Evolutionary conservation across 768 basidiomycete genomes (phyloP).

Genomic region (Leccinum variicolor): DNA sequence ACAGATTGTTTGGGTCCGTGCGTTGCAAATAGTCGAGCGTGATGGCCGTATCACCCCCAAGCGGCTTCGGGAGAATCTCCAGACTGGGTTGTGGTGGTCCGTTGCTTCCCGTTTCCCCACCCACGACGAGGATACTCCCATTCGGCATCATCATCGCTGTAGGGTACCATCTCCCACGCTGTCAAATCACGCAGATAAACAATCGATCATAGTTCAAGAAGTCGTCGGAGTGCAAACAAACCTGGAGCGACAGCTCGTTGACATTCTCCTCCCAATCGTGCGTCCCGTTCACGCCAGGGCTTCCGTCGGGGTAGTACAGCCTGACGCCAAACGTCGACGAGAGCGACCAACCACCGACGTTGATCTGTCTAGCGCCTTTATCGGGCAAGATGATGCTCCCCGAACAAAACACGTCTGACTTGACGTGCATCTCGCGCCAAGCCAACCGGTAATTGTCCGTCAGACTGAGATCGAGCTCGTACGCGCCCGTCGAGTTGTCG

Average conservation of each 20-base stretch:
- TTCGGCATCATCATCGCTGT: conserved; percentile 67
- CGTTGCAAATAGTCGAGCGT: conserved; percentile 64
- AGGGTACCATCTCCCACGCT: conserved; percentile 74
- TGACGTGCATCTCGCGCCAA: conserved; percentile 75
- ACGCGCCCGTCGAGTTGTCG: conserved; percentile 69
- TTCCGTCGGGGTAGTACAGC: conserved; percentile 69
- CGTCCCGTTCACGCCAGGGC: conserved; percentile 64
- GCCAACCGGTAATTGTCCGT: conserved; percentile 40
- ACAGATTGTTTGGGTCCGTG: conserved; percentile 79
- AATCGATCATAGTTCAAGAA: not conserved
- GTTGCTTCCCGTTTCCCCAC: conserved; percentile 75
- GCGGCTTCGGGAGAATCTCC: conserved; percentile 66
- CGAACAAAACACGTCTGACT: conserved; percentile 80
- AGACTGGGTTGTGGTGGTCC: conserved; percentile 62
- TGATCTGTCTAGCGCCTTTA: conserved; percentile 45
- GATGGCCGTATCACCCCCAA: conserved; percentile 58
- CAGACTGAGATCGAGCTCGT: conserved; percentile 69
- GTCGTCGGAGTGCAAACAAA: conserved; percentile 22
- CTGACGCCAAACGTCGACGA: conserved; percentile 71
- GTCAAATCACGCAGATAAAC: not conserved
- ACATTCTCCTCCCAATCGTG: conserved; percentile 80
- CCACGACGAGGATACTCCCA: conserved; percentile 69
- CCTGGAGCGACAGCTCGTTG: conserved; percentile 57
- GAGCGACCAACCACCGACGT: conserved; percentile 52
- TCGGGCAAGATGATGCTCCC: conserved; percentile 73